Percentiles rank a stretch among this genome's conserved stretches.
These are phyloP conservation scores for Mortierella sp. DNA, from an alignment of 371 early-diverging fungal genomes.

Conservation along the genomic window DNA sequence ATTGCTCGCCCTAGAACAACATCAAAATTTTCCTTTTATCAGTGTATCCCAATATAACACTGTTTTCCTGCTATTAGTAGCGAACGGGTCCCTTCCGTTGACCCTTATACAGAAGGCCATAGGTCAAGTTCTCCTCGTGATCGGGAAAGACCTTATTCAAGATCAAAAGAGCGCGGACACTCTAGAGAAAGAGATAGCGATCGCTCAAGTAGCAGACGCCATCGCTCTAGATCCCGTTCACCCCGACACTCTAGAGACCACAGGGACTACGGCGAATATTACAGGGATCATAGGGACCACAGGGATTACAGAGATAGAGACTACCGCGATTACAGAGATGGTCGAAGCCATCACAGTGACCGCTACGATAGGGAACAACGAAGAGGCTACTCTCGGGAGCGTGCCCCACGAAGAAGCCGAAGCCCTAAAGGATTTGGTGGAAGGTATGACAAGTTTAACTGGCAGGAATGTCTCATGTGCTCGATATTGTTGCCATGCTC, in stretches of 20 bases:
- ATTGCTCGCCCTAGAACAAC: neutral
- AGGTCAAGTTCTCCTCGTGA: slow-evolving; percentile 59
- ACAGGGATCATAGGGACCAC: slow-evolving; percentile 57
- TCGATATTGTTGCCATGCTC: neutral
- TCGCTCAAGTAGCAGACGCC: slow-evolving; percentile 45
- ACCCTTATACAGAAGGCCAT: slow-evolving; percentile 52
- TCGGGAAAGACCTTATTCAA: slow-evolving; percentile 28
- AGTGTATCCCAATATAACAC: too few relatives aligned
- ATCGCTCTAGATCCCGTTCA: slow-evolving; percentile 59
- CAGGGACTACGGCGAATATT: slow-evolving; percentile 61
- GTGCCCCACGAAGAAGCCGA: slow-evolving; percentile 31
- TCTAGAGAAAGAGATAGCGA: slow-evolving; percentile 34
- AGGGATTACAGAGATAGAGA: slow-evolving; percentile 55
- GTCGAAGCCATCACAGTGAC: slow-evolving; percentile 36
- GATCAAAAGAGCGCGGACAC: slow-evolving; percentile 35
- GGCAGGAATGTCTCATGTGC: neutral
- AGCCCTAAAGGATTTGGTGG: slow-evolving; percentile 56
- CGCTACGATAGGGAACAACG: slow-evolving; percentile 41
- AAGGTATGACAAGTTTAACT: slow-evolving; percentile 43
- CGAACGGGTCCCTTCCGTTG: slow-evolving; percentile 46
- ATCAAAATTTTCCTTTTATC: too few relatives aligned
- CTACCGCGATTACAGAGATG: slow-evolving; percentile 56
- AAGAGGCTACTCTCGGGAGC: slow-evolving; percentile 49
- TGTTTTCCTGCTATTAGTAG: slow-evolving; percentile 16
- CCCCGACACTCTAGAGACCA: slow-evolving; percentile 63